Conservation (phyloP, 2,329 filamentous ascomycete species). For the Myriangium duriaei region DNA sequence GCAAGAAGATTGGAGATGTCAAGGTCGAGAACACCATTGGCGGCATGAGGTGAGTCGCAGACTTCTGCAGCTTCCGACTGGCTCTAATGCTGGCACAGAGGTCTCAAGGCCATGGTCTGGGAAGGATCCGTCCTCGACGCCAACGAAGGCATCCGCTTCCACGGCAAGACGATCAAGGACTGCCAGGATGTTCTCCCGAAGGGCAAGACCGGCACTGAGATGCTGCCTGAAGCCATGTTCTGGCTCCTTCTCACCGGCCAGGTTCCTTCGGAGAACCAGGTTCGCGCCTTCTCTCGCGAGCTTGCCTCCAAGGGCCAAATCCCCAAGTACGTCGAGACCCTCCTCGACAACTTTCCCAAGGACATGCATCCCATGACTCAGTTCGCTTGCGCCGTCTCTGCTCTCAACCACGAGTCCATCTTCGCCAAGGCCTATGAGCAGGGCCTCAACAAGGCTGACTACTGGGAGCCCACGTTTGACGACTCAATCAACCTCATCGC, state of each 20-base stretch:
- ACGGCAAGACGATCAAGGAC: constrained; percentile 94
- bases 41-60: constrained; percentile 60
- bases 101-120: constrained; percentile 97
- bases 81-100: constrained; percentile 31
- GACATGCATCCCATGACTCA: constrained; percentile 98
- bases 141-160: constrained; percentile 95
- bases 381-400: constrained; percentile 85
- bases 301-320: constrained; percentile 76
- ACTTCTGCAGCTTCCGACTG: constrained; percentile 4
- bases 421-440: constrained; percentile 90
- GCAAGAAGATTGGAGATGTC: constrained; percentile 78
- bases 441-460: constrained; percentile 87
- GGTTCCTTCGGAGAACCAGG: constrained; percentile 71
- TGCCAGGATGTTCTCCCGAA: constrained; percentile 86
- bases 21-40: constrained; percentile 90
- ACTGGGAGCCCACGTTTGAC: constrained; percentile 98
- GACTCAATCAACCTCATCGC: constrained; percentile 87
- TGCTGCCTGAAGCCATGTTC: constrained; percentile 99
- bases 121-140: constrained; percentile 94
- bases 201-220: constrained; percentile 82
- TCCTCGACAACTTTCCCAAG: constrained; percentile 80
- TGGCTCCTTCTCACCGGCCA: constrained; percentile 93
- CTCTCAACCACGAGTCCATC: constrained; percentile 87
- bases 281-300: constrained; percentile 71
- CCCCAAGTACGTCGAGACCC: constrained; percentile 69